phyloP scores from a whole-genome alignment of 2,329 filamentous ascomycete genomes.

The Arthrocladium fulminans region DNA sequence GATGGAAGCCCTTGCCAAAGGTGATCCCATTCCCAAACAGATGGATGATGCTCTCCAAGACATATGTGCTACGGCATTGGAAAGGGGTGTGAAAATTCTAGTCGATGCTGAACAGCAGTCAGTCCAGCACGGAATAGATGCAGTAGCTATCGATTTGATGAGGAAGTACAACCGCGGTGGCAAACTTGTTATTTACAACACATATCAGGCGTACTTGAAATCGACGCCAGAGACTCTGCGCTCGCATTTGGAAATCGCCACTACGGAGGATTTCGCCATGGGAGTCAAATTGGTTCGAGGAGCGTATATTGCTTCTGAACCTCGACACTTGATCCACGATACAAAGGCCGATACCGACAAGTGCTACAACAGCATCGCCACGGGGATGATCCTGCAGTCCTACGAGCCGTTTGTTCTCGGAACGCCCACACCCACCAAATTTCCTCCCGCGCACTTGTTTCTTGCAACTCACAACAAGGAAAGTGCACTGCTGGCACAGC shows the following conservation, averaged over 20 bases:
- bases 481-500: background rate
- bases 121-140: constrained; percentile 43
- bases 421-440: background rate
- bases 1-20: constrained; percentile 31
- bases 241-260: constrained; percentile 37
- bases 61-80: constrained; percentile 26
- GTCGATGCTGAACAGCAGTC: constrained; percentile 47
- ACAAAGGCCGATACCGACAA: constrained; percentile 38
- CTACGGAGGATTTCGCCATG: constrained; percentile 39
- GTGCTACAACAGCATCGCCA: constrained; percentile 48
- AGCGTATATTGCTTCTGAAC: constrained; percentile 43
- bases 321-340: constrained; percentile 38
- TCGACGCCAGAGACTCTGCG: constrained; percentile 37
- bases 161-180: constrained; percentile 40
- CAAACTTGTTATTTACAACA: constrained; percentile 39
- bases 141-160: constrained; percentile 45
- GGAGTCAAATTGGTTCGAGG: constrained; percentile 46
- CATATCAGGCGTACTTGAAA: constrained; percentile 46
- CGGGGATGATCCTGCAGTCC: constrained; percentile 41
- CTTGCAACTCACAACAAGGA: background rate
- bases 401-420: too few species aligned
- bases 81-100: constrained; percentile 37
- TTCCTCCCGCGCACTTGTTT: background rate
- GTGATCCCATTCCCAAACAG: constrained; percentile 30
- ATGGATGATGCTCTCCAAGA: background rate